These are phyloP conservation scores for Coemansia sp. DNA, from an alignment of 192 early-diverging fungal species.

Conservation along the genomic window DNA sequence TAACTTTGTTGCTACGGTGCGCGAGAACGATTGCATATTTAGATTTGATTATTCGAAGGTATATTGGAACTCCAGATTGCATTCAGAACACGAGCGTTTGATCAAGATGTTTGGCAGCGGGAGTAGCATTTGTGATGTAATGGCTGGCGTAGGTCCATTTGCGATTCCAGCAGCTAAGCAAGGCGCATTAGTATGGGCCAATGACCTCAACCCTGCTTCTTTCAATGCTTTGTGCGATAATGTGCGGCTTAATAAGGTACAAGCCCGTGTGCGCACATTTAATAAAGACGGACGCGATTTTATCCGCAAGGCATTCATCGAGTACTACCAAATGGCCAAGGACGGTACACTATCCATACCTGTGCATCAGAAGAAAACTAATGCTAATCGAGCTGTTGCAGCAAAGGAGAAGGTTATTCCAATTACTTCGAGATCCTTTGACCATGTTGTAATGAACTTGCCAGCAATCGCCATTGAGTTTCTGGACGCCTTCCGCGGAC, in stretches of 20 bases:
- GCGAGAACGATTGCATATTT: conserved; percentile 89
- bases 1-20: conserved; percentile 82
- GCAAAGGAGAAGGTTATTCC: conserved; percentile 20
- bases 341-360: conserved; percentile 14
- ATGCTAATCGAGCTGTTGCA: conserved; percentile 11
- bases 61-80: conserved; percentile 99
- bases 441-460: conserved; percentile 99
- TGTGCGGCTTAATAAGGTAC: conserved; percentile 81
- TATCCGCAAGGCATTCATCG: conserved; percentile 71
- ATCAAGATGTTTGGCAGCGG: conserved; percentile 69
- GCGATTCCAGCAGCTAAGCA: conserved; percentile 87
- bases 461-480: conserved; percentile 97
- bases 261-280: conserved; percentile 66
- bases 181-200: conserved; percentile 86
- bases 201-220: conserved; percentile 94
- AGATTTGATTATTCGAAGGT: conserved; percentile 94
- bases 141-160: conserved; percentile 98
- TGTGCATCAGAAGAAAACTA: conserved; percentile 10
- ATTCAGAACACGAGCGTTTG: conserved; percentile 91
- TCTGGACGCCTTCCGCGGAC: conserved; percentile 87
- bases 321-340: conserved; percentile 53
- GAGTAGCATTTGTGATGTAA: conserved; percentile 86
- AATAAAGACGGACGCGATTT: conserved; percentile 93
- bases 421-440: conserved; percentile 59
- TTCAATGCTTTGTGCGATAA: conserved; percentile 80